Conservation (phyloP, 371 early-diverging fungal genomes). For the Saksenaea vasiformis region DNA sequence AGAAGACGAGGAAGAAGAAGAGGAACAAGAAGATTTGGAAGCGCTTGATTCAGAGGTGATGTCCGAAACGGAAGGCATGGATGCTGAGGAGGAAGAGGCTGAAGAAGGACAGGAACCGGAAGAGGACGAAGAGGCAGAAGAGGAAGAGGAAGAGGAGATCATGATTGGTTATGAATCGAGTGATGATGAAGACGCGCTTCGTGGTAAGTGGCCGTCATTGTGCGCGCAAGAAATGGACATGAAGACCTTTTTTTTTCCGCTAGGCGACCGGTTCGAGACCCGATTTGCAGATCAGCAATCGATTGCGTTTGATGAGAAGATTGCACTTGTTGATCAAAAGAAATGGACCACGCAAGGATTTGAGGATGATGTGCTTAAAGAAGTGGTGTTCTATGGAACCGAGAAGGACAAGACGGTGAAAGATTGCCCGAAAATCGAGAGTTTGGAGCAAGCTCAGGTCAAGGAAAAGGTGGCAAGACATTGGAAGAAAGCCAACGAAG, state of each 20-base stretch:
- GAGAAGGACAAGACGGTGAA: constrained; percentile 28
- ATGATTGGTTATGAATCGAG: constrained; percentile 29
- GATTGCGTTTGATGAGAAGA: constrained; percentile 41
- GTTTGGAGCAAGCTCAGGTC: constrained; percentile 28
- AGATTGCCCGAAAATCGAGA: constrained; percentile 27
- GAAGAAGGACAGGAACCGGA: constrained; percentile 30
- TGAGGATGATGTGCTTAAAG: constrained; percentile 48
- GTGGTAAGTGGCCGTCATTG: constrained; percentile 13
- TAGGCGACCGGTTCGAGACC: constrained; percentile 20
- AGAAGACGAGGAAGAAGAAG: constrained; percentile 12
- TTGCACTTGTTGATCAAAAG: constrained; percentile 53
- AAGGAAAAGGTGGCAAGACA: constrained; percentile 33
- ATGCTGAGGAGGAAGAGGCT: constrained; percentile 41
- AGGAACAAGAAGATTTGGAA: constrained; percentile 15
- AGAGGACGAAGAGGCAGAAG: constrained; percentile 29
- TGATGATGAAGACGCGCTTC: constrained; percentile 45
- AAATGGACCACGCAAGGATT: constrained; percentile 41
- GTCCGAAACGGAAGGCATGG: constrained; percentile 10
- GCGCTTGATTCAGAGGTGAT: constrained; percentile 7
- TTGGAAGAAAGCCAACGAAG: constrained; percentile 38
- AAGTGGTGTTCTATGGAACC: constrained; percentile 41
- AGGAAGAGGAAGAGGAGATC: constrained; percentile 23
- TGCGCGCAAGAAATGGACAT: too few species aligned
- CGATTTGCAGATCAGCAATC: constrained; percentile 57
- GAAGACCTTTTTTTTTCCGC: neutral